Evolutionary conservation across 805 yeast genomes (phyloP), one percentile per base, ranked within the genome.

Genomic region (Yarrowia osloensis): DNA sequence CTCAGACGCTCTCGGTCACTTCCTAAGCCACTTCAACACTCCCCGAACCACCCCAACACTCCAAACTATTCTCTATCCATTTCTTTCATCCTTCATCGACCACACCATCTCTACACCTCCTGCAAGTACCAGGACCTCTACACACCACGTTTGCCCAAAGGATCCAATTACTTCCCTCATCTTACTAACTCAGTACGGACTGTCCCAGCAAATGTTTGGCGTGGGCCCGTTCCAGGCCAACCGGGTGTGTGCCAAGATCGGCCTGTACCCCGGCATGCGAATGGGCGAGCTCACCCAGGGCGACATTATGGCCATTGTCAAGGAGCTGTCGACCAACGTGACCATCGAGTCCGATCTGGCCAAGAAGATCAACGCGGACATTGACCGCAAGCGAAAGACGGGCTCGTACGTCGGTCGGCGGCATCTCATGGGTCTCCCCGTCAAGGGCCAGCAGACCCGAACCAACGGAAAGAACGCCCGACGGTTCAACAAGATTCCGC

Each of bases 281-380:
- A 88, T 93, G 90, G 95, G 90, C 76, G 97, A 95, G 78, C 84
- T 95, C 42, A 81, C 89, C 31, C 98, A 95, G 78, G 90, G 91
- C 29, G 96, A 92, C 73, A 83, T 92, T 52, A 84, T 94, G 85
- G 86, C 89, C 39, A 81, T 95, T 52, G 89, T 97, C 42, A 94
- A 92, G 76, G 97, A 95, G 76, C 81, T 95, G 59, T 44, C 66
- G 4, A 86, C 96, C 0, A 88, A 86, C 46, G 82, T 90, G 83
- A 85, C 90, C 12, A 89, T 94, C 61, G 98, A 93, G 74, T 91
- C 91, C 61, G 91, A 92, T 50, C 82, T 88, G 69, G 82, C 91
- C 29, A 77, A 76, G 63, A 78, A 78, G 70, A 74, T 78, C 55
- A 85, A 89, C 73, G 87, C 86, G 44, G 91, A 94, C 76, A 95